These are phyloP conservation scores for Candida mesenterica DNA, from an alignment of 1,139 yeast genomes.

Conservation along the genomic window DNA sequence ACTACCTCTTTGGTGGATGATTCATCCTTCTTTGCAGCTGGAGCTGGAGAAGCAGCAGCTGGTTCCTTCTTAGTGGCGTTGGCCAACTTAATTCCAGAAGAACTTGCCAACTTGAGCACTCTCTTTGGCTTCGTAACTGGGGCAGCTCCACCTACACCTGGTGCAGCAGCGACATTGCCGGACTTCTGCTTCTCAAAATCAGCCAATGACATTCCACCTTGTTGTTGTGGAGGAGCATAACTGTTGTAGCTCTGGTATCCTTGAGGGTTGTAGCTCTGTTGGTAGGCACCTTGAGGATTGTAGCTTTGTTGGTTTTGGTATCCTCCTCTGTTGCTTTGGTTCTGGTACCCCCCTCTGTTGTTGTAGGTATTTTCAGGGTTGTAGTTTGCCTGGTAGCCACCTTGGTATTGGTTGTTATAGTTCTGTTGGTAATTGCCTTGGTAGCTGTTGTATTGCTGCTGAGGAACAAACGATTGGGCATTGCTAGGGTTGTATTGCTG, in stretches of 20 bases:
- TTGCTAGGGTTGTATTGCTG: conserved; percentile 30
- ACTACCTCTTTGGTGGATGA: conserved; percentile 20
- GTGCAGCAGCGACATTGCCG: neutral
- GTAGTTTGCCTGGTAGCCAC: conserved; percentile 12
- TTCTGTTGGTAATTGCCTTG: conserved; percentile 15
- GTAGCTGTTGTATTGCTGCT: conserved; percentile 16
- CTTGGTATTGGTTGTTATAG: conserved; percentile 18
- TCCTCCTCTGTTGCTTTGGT: conserved; percentile 23
- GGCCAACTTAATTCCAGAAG: conserved; percentile 68
- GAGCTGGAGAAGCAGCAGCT: conserved; percentile 11
- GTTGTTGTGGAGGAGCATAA: conserved; percentile 20
- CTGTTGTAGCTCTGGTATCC: conserved; percentile 20
- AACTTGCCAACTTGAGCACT: conserved; percentile 63
- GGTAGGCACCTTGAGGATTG: conserved; percentile 20
- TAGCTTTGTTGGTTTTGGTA: conserved; percentile 23
- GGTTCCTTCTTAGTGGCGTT: conserved; percentile 28
- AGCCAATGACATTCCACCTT: conserved; percentile 79
- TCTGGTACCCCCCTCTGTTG: conserved; percentile 25
- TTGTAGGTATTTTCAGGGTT: neutral
- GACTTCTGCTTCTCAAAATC: conserved; percentile 78
- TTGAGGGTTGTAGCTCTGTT: conserved; percentile 20
- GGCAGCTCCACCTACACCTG: conserved; percentile 14
- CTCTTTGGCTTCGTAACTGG: conserved; percentile 52
- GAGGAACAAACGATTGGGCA: conserved; percentile 45
- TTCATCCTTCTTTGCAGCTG: conserved; percentile 21